Evolutionary conservation across 164 flowering plant species (phyloP).

Genomic region (Aristolochia fimbriata): DNA sequence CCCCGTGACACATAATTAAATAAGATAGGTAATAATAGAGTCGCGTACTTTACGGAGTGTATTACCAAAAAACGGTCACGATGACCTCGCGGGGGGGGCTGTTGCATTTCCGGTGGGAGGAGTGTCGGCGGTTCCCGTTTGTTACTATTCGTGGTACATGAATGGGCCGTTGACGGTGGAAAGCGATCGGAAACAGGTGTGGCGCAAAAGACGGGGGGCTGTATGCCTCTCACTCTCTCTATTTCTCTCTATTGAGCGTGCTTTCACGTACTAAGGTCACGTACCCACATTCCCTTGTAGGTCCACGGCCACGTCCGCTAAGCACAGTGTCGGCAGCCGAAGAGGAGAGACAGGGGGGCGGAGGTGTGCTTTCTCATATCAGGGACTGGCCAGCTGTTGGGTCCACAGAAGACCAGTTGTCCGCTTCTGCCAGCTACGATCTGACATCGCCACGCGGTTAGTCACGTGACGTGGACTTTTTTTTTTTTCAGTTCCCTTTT

Average conservation of each 20-base stretch:
- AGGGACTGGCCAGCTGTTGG: not conserved
- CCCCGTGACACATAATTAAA: too few species aligned
- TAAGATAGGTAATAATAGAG: too few species aligned
- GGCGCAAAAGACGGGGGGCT: not conserved
- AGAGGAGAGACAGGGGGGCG: too few species aligned
- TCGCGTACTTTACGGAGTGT: too few species aligned
- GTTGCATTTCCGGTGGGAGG: not conserved
- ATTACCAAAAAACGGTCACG: too few species aligned
- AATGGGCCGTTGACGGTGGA: not conserved
- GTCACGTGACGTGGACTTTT: conserved; percentile 6
- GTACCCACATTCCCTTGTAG: conserved; percentile 3
- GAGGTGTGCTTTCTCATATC: too few species aligned
- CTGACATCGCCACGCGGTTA: not conserved
- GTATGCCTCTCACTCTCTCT: not conserved
- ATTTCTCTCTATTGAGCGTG: too few species aligned
- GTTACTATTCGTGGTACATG: too few species aligned
- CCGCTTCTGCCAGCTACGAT: conserved; percentile 5
- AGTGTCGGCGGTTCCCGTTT: too few species aligned
- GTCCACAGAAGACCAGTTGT: not conserved
- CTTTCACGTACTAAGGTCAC: not conserved
- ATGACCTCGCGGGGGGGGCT: too few species aligned
- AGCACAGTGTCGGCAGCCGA: too few species aligned
- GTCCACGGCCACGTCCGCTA: too few species aligned
- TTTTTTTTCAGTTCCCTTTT: not conserved
- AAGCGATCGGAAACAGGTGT: not conserved